Conservation (phyloP, 163 green algal species). For the Scenedesmus sp. region DNA sequence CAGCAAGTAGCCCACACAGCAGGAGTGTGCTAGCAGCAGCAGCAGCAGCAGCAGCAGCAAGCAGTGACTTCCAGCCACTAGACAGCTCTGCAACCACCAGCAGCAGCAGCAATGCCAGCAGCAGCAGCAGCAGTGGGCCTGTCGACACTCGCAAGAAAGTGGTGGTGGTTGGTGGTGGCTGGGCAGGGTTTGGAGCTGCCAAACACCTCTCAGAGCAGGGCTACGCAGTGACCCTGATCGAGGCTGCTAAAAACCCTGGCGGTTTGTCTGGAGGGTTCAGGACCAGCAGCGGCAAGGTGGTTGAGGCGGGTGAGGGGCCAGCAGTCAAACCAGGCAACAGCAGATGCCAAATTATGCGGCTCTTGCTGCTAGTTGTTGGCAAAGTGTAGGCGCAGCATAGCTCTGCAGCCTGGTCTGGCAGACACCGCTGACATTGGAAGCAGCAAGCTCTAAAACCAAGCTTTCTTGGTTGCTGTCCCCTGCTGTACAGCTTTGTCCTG, state of each 20-base stretch:
- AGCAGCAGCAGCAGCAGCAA: neutral
- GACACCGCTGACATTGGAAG: too few species aligned
- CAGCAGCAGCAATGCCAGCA: neutral
- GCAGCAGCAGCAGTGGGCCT: neutral
- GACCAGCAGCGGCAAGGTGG: slow-evolving; percentile 76
- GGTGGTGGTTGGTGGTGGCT: slow-evolving; percentile 41
- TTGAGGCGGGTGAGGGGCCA: slow-evolving; percentile 74
- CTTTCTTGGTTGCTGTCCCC: too few species aligned
- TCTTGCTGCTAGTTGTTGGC: neutral
- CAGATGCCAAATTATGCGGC: slow-evolving; percentile 19
- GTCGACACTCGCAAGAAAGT: neutral
- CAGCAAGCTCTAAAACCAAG: too few species aligned
- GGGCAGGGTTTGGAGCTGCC: slow-evolving; percentile 86
- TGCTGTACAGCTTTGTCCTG: too few species aligned
- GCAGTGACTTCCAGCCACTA: neutral
- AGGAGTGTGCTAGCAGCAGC: neutral
- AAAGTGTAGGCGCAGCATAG: too few species aligned
- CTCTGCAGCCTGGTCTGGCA: too few species aligned
- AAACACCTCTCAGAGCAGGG: slow-evolving; percentile 87
- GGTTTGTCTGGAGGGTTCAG: slow-evolving; percentile 85
- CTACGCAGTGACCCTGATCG: slow-evolving; percentile 73
- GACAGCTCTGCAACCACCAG: neutral
- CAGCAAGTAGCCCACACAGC: neutral
- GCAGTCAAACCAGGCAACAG: neutral
- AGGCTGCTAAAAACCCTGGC: slow-evolving; percentile 86